Base-by-base conservation (phyloP, 306 rosid species). In the Herpetospermum pedunculosum region DNA sequence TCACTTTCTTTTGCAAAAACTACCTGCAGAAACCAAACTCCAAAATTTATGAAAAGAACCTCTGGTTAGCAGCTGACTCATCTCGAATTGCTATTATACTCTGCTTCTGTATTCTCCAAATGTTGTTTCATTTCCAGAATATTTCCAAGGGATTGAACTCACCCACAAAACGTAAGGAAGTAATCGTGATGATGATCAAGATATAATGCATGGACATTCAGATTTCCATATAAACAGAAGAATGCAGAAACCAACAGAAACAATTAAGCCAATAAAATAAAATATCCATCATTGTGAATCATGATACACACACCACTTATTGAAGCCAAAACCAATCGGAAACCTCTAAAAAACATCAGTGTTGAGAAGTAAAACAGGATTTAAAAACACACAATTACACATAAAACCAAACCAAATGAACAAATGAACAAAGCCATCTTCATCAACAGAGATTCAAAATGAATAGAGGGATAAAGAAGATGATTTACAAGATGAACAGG, bases 401-500 rank as follows among this genome's bases (percentile, higher is more conserved):
- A 68, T 54, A 43, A 18, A 21, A n/a, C n/a, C n/a, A 68, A 70
- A 46, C 37, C 40, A 43, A 63, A 14, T 6, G 10, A 55, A n/a
- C 3, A 26, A 26, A n/a, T 37, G 30, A 40, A 41, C 23, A 23
- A 14, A 25, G 0, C 12, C 52, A 40, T 67, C 72, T 21, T 40
- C 25, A 23, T 15, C 9, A 25, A 68, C 73, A 68, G 53, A 68
- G 6, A 40, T 23, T 68, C 25, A 6, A 68, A 68, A 23, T 68
- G 37, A 14, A 38, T 0, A n/a, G 19, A 64, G 71, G 23, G 12
- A 63, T 59, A 75, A 41, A 30, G 37, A 2, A 40, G 48, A 34
- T 5, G 67, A 62, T 54, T 62, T 76, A 76, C 78, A 6, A 76
- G 78, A 76, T 35, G 78, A 76, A 76, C 73, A 32, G 78, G 78